Evolutionary conservation across 352 stramenopile genomes (phyloP), one percentile per base, ranked within the genome.

Genomic region (Blastocystis sp.): DNA sequence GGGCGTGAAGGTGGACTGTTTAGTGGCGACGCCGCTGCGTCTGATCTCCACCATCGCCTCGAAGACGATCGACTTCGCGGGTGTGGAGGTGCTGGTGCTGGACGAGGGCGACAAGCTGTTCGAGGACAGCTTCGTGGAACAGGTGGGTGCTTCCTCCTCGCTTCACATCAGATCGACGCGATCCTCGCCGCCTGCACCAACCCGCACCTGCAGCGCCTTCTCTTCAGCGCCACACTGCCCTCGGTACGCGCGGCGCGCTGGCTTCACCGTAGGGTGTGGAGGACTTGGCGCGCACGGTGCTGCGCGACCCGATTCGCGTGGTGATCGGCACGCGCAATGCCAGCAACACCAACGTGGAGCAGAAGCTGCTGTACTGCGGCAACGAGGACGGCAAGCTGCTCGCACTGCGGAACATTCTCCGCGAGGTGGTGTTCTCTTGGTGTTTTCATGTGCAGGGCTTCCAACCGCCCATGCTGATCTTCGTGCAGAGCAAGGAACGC

Each of bases 101-200:
- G 97, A 99, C 91, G 97, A 99, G 92, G 96, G 95, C 14, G 97
- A 99, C 91, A 95, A 96, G 88, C 91, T 99, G 7, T 95, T 99
- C 59, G 97, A 99, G 79, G 92, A 95, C 91, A 94, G 93, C 10
- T 89, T 78, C 40, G 43, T 77, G 19, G 62, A 90, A 62, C 70
- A 80, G 60, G 64, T 74, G 17, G 48, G 10, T 4, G 10, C 64
- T 11, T 42, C 0, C 7, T 52, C 34, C 21, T 28, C 3, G 52
- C 98, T 98, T 89, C 91, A 98, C 28, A 92, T 95, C 97, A 99
- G 91, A 96, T 99, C 74, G 97, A 99, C 91, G 94, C 96, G 63
- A 94, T 99, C 87, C 94, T 99, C 45, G 92, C 93, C 43, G 92
- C 94, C 9, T 95, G 97, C 76, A 94, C 94, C 42, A 88, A 94